A percentile compares a stretch with the other conserved stretches of the same genome.
phyloP scores from a whole-genome alignment of 768 basidiomycete species.

The Boletus reticuloceps region DNA sequence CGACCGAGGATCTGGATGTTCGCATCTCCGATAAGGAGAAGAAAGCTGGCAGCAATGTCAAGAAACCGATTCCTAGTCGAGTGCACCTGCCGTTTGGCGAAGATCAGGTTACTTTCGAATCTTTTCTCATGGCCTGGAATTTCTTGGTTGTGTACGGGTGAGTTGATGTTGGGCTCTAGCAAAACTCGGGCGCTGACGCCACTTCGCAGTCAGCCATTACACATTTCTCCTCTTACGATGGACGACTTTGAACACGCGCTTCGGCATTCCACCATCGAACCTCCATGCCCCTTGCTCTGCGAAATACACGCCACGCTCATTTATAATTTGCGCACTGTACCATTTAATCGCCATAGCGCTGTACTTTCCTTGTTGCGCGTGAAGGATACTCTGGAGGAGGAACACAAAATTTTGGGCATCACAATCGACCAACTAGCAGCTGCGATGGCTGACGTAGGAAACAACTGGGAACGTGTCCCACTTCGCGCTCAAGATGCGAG shows the following conservation, averaged over 20 bases:
- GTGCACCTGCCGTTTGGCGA: conserved; percentile 67
- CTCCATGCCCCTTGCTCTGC: conserved; percentile 72
- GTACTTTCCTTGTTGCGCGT: conserved; percentile 57
- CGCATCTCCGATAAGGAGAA: conserved; percentile 77
- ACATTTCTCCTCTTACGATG: conserved; percentile 83
- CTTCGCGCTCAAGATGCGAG: conserved; percentile 71
- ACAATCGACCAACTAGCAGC: conserved; percentile 59
- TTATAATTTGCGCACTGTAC: conserved; percentile 82
- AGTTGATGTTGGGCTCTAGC: conserved; percentile 22
- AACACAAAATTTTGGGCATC: conserved; percentile 51
- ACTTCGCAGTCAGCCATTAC: conserved; percentile 70
- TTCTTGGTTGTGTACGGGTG: conserved; percentile 94
- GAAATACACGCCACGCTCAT: conserved; percentile 90
- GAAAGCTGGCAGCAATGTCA: conserved; percentile 68
- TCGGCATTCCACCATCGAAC: conserved; percentile 67
- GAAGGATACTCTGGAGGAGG: conserved; percentile 41
- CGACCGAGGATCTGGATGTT: conserved; percentile 89
- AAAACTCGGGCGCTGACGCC: conserved; percentile 2
- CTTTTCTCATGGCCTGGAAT: conserved; percentile 90
- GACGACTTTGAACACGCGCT: conserved; percentile 92
- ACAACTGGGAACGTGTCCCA: conserved; percentile 82
- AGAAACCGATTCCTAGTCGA: conserved; percentile 64
- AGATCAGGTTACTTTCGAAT: conserved; percentile 65
- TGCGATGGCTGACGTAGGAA: conserved; percentile 78
- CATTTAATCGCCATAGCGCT: conserved; percentile 73